A percentile compares a stretch with the other conserved stretches of the same genome.
These are phyloP conservation scores for Phylloporus arenicola DNA, from an alignment of 768 basidiomycete species.

Conservation along the genomic window DNA sequence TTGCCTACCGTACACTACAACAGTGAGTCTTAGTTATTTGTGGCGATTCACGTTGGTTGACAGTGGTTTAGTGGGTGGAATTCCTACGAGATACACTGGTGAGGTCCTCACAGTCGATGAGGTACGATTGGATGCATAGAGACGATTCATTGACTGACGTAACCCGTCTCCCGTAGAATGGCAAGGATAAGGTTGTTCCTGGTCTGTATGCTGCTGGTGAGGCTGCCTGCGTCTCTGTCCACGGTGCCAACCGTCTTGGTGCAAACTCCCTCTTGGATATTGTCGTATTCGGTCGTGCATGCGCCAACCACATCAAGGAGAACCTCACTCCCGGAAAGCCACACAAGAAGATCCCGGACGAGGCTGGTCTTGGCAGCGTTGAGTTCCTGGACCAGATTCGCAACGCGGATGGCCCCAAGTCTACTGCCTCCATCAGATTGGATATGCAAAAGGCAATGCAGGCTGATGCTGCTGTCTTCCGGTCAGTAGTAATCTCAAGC, in stretches of 20 bases:
- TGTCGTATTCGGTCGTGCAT: constrained; percentile 99
- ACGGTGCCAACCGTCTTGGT: constrained; percentile 98
- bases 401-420: constrained; percentile 71
- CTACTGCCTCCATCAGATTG: constrained; percentile 86
- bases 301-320: constrained; percentile 94
- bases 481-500: constrained; percentile 37
- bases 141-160: neutral
- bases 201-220: constrained; percentile 98
- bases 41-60: constrained; percentile 11
- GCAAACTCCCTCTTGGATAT: constrained; percentile 99
- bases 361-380: constrained; percentile 79
- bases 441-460: constrained; percentile 99
- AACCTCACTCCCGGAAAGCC: constrained; percentile 84
- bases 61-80: constrained; percentile 81
- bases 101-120: constrained; percentile 88
- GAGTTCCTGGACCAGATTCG: constrained; percentile 88
- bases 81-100: constrained; percentile 97
- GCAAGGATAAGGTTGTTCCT: constrained; percentile 91
- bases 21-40: constrained; percentile 59
- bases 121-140: constrained; percentile 22
- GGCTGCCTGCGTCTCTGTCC: constrained; percentile 97
- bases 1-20: constrained; percentile 98
- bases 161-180: constrained; percentile 40
- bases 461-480: constrained; percentile 94
- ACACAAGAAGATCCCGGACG: constrained; percentile 81